Base-by-base conservation (phyloP, 2,329 filamentous ascomycete species). In the Graphilbum fragrans region DNA sequence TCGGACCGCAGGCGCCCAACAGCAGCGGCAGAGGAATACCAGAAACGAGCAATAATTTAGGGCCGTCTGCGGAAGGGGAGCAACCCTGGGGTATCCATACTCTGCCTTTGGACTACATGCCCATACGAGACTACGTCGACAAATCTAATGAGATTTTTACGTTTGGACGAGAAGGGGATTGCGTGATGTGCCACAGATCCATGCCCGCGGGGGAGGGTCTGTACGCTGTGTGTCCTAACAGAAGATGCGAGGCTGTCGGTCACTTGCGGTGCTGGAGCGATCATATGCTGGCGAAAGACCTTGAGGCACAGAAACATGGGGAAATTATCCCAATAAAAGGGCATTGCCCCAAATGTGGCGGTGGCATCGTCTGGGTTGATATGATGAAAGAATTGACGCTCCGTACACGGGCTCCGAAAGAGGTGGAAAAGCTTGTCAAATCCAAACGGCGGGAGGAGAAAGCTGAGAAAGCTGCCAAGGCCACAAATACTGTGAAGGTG, bases 381-480 rank as follows among this genome's bases (percentile, higher is more conserved):
- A 74, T 95, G 62, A 82, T 93, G 64, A 88, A 79, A 55, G 88
- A 94, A 55, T 60, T 94, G 50, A 92, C 73, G 39, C 61, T 94
- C 38, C 72, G 90, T 25, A 65, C 75, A 29, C 72, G 85, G 20
- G 87, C 82, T 1, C 60, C 70, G 41, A 81, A 82, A 43, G 81
- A 87, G 49, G 63, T 88, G 1, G 72, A 78, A 33, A 77, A 77
- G 49, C 52, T 94, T 21, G 67, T 86, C 50, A 84, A 76, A 50
- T 42, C 44, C 23, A 50, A 50, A 38, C 48, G 48, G 19, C 42
- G 38, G 19, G 18, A 40, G 16, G 44, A 48, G n/a, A 43, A 41
- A 29, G 39, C 36, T 3, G 47, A 18, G 20, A 18, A 14, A 31
- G 27, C 25, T 2, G 32, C 4, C 10, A 34, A 34, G 6, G 20